Evolutionary conservation across 1,139 yeast genomes (phyloP).

Genomic region (Williopsis jadinii): DNA sequence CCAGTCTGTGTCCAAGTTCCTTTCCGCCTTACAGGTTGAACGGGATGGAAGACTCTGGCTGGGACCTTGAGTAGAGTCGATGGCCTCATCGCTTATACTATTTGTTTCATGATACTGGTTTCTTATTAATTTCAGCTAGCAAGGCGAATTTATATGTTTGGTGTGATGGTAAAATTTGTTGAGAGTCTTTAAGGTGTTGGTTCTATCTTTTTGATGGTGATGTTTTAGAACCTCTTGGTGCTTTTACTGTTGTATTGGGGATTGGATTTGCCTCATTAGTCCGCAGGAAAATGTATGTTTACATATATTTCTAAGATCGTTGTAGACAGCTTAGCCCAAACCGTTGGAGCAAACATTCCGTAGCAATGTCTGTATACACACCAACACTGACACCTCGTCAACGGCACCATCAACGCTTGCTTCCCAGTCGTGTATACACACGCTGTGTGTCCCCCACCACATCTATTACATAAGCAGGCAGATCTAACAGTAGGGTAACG

Average conservation of each 20-base stretch:
- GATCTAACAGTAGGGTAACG: too few species aligned
- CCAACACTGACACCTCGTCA: too few species aligned
- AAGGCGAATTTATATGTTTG: too few species aligned
- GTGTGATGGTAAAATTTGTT: background rate
- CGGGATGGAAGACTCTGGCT: background rate
- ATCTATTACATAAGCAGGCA: too few species aligned
- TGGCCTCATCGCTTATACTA: background rate
- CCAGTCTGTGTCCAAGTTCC: background rate
- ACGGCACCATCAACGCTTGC: too few species aligned
- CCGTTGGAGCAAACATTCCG: too few species aligned
- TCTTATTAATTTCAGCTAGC: background rate
- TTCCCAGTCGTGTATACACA: too few species aligned
- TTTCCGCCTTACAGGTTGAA: background rate
- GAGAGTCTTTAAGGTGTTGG: background rate
- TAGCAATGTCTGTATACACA: too few species aligned
- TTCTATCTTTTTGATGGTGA: background rate
- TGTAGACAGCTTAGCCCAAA: background rate
- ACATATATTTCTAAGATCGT: slow-evolving; percentile 4
- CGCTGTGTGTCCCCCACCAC: too few species aligned
- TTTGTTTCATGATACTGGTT: slow-evolving; percentile 1
- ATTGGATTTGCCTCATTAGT: slow-evolving; percentile 1
- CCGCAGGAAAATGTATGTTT: slow-evolving; percentile 11
- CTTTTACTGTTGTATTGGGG: background rate
- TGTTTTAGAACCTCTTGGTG: background rate
- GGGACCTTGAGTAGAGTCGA: background rate